Evolutionary conservation across 106 monocot species (phyloP), one percentile per base, ranked within the genome.

Genomic region (Vanilla planifolia): DNA sequence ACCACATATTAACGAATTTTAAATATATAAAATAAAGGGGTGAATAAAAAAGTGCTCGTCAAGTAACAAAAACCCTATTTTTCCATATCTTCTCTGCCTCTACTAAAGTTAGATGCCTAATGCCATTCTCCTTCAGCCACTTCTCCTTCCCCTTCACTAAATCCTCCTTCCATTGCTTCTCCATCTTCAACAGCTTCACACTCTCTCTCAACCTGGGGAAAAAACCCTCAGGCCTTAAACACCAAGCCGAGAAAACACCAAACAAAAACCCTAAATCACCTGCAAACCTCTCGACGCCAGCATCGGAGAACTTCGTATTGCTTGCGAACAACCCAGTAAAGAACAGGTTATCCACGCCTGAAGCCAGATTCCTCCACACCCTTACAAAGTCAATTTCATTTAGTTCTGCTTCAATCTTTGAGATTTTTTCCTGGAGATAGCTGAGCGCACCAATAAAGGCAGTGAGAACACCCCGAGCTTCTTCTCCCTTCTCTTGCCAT

Each of bases 151-250:
- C 73, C 32, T 17, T 63, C 11, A 34, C 47, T 16, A 68, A 48
- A n/a, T 43, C 77, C 40, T 79, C 72, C 37, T 46, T 73, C 8
- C 73, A 66, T 29, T 84, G 67, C 55, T 22, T 66, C 53, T 84
- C 78, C 83, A 80, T 68, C 45, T 65, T 79, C 40, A 99, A 55
- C 25, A 99, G 26, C 64, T 51, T 88, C 44, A 85, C 43, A 32
- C 85, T 77, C 42, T 92, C 92, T 39, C 60, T 62, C 30, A 88
- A 43, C 59, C 41, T 72, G 0, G 88, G 75, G 19, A 99, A 99
- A 68, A 99, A 99, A 13, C 92, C 82, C 57, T 85, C 77, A 4
- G 92, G 98, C 55, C 98, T 82, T 64, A 92, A 61, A 73, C 92
- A 99, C 91, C 92, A 99, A 17, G 74, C 71, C 10, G 68, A 36